Evolutionary conservation across 1,139 yeast species (phyloP), one percentile per base, ranked within the genome.

Genomic region (Debaryomyces subglobosus): DNA sequence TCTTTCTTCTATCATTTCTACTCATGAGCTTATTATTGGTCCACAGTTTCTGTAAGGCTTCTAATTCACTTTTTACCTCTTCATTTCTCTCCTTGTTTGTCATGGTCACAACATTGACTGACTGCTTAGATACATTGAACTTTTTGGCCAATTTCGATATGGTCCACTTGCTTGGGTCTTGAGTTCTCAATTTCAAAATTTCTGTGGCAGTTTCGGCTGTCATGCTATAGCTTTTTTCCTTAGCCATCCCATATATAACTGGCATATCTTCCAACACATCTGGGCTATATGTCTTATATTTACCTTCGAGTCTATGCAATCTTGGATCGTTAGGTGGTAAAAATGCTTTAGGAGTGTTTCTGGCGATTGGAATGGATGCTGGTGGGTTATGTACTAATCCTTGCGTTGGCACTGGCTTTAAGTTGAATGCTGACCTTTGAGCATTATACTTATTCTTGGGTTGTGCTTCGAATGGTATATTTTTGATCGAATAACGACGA

Each of bases 281-380:
- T 25, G 61, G 61, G 42, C 70, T 67, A 56, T 61, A 72, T 1
- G 55, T 48, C 52, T 55, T 64, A 53, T 54, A 53, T 52, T 56
- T 47, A 30, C 53, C 44, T 54, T 65, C 32, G 72, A 66, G 2
- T 64, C 68, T 50, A 74, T 77, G 36, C 15, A 43, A 29, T 58
- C 96, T 78, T 29, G 82, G 82, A 60, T 88, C 95, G 7, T 66
- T 59, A 2, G 68, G 59, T 3, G 96, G 96, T 47, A 89, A 68
- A 62, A 89, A 89, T 4, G 84, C 84, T 53, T 78, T 78, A 30
- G 96, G 96, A 0, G 96, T 89, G 45, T 68, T 66, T 49, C 62
- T 64, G 46, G 66, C 58, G 9, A 61, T 57, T 25, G 72, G 67
- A 37, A 65, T 58, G 32, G 72, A 58, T 44, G 71, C 59, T 45